phyloP scores from a whole-genome alignment of 805 yeast genomes.

The Teunomyces funiuensis region DNA sequence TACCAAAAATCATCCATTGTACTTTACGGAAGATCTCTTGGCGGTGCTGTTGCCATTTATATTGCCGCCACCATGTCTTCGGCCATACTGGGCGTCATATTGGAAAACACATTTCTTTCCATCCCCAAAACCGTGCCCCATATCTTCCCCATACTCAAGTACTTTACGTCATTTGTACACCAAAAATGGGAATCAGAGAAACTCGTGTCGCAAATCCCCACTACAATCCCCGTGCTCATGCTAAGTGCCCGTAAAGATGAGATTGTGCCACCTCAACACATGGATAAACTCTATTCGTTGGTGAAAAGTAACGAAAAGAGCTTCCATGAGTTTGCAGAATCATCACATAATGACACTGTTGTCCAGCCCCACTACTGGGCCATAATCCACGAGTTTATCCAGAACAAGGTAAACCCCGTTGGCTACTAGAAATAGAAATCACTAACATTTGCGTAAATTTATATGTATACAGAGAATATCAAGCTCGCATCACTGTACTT shows the following conservation, averaged over 20 bases:
- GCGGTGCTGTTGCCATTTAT: conserved; percentile 92
- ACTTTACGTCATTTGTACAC: conserved; percentile 61
- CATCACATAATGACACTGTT: conserved; percentile 83
- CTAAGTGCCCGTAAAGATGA: conserved; percentile 79
- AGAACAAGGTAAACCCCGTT: conserved; percentile 41
- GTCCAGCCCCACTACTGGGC: conserved; percentile 79
- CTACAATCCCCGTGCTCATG: conserved; percentile 63
- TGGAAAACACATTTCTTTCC: conserved; percentile 85
- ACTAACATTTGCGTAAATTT: conserved; percentile 1
- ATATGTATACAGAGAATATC: conserved; percentile 5
- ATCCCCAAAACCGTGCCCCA: conserved; percentile 71
- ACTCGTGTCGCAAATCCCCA: conserved; percentile 50
- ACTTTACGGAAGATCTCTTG: conserved; percentile 85
- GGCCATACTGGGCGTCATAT: conserved; percentile 59
- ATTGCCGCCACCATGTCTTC: conserved; percentile 60
- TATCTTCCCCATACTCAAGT: conserved; percentile 65
- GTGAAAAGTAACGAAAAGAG: conserved; percentile 52
- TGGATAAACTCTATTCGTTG: conserved; percentile 57
- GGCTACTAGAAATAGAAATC: conserved; percentile 22
- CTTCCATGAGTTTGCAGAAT: conserved; percentile 54
- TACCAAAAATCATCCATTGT: conserved; percentile 54
- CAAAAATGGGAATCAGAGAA: conserved; percentile 81
- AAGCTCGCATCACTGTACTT: conserved; percentile 4
- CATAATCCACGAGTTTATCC: conserved; percentile 54
- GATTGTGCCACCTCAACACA: conserved; percentile 86